These are phyloP conservation scores for Colletotrichum liaoningense DNA, from an alignment of 2,329 filamentous ascomycete species.

Conservation along the genomic window DNA sequence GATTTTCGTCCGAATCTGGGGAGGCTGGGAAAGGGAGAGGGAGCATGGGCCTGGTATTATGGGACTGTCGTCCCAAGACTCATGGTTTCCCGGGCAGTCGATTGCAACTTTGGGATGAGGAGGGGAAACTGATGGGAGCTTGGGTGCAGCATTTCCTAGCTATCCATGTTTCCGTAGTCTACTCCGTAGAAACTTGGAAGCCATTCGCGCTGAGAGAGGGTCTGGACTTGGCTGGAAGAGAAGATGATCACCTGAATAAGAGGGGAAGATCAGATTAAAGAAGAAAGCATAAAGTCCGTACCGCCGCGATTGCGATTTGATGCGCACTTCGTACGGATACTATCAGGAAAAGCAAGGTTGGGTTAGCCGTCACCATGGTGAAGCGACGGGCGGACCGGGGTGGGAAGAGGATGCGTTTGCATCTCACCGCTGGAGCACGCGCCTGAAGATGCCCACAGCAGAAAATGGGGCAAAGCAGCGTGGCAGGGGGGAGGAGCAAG, in stretches of 20 bases:
- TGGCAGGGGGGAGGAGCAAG: constrained; percentile 3
- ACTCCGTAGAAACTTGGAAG: too few relatives aligned
- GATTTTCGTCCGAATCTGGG: constrained; percentile 20
- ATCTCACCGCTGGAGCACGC: constrained; percentile 28
- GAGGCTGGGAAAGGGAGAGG: neutral
- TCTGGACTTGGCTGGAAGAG: neutral
- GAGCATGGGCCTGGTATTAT: constrained; percentile 14
- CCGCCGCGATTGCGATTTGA: neutral
- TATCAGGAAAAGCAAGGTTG: constrained; percentile 17
- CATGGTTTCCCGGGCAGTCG: neutral
- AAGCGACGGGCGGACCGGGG: neutral
- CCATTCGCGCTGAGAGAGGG: neutral
- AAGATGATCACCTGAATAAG: neutral
- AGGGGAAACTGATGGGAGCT: neutral
- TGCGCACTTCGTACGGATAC: neutral
- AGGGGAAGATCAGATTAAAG: neutral
- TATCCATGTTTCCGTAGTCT: too few relatives aligned
- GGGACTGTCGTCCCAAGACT: neutral
- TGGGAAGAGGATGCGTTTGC: neutral
- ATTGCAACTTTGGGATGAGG: neutral
- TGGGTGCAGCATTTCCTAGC: too few relatives aligned
- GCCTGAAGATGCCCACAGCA: neutral
- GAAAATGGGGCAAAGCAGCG: neutral
- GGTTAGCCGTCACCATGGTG: constrained; percentile 20
- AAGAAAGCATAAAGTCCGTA: constrained; percentile 15